phyloP scores from a whole-genome alignment of 1,284 basidiomycete species.

The Microbotryum saponariae region DNA sequence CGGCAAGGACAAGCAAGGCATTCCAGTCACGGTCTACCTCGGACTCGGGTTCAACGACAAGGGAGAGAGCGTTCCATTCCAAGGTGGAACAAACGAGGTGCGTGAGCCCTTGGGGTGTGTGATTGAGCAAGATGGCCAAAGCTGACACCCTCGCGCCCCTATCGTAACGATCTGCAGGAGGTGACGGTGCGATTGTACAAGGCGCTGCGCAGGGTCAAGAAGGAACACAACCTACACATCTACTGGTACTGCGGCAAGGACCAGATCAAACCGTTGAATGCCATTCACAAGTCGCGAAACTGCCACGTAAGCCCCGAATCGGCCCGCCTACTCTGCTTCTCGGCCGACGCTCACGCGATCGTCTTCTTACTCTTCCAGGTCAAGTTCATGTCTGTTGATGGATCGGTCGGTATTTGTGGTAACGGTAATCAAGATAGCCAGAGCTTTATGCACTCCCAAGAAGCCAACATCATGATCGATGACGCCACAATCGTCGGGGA shows the following conservation, averaged over 20 bases:
- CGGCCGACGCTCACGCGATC: conserved; percentile 20
- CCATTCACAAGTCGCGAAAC: conserved; percentile 64
- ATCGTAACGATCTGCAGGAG: conserved; percentile 39
- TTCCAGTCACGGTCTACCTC: conserved; percentile 57
- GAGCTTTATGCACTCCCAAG: conserved; percentile 70
- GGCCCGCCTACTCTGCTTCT: neutral
- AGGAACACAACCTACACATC: conserved; percentile 54
- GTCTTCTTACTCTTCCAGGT: conserved; percentile 39
- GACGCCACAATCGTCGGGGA: conserved; percentile 53
- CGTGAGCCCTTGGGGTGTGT: neutral
- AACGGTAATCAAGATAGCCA: conserved; percentile 65
- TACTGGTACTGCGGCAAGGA: conserved; percentile 50
- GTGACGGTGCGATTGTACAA: conserved; percentile 61
- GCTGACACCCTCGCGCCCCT: neutral
- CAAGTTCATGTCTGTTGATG: conserved; percentile 67
- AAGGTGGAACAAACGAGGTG: conserved; percentile 67
- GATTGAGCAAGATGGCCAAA: neutral
- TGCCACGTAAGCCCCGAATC: conserved; percentile 49
- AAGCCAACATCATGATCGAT: conserved; percentile 70
- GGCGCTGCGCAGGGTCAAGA: conserved; percentile 47
- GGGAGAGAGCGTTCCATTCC: conserved; percentile 63
- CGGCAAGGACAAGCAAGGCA: conserved; percentile 42
- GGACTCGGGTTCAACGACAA: conserved; percentile 62
- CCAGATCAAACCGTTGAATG: conserved; percentile 57
- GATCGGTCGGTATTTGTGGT: conserved; percentile 60